A percentile compares a stretch with the other conserved stretches of the same genome.
Evolutionary conservation across 2,329 filamentous ascomycete genomes (phyloP).

Genomic region (Lachnellula arida): DNA sequence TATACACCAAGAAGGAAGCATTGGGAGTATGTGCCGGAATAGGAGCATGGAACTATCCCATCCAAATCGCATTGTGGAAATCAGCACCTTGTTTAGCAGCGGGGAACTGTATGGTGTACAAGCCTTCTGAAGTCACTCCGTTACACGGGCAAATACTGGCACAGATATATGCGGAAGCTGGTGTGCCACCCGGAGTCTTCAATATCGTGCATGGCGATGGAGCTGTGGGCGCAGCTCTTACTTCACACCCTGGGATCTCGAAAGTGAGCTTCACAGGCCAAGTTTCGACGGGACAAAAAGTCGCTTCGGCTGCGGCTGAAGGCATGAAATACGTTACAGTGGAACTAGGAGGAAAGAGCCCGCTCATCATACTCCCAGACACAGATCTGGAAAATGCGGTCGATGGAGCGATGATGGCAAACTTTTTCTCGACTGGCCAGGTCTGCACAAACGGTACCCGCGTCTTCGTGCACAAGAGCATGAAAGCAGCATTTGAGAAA

Average conservation of each 20-base stretch:
- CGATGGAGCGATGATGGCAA: constrained; percentile 87
- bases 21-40: constrained; percentile 83
- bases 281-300: constrained; percentile 76
- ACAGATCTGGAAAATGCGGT: constrained; percentile 75
- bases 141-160: constrained; percentile 75
- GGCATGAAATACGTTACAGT: constrained; percentile 89
- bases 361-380: constrained; percentile 74
- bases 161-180: constrained; percentile 71
- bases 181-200: constrained; percentile 77
- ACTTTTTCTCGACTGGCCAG: constrained; percentile 87
- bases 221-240: constrained; percentile 70
- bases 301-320: constrained; percentile 68
- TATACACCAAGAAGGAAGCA: constrained; percentile 77
- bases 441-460: constrained; percentile 91
- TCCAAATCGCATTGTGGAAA: constrained; percentile 89
- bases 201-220: constrained; percentile 81
- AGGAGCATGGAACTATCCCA: constrained; percentile 88
- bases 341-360: constrained; percentile 86
- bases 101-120: constrained; percentile 88
- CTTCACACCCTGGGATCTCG: constrained; percentile 65
- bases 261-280: constrained; percentile 92
- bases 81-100: constrained; percentile 80
- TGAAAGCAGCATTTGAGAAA: constrained; percentile 66
- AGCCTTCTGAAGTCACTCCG: constrained; percentile 82
- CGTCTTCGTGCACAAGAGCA: constrained; percentile 68